Conservation (phyloP, 106 monocot species). For the Apostasia ramifera region DNA sequence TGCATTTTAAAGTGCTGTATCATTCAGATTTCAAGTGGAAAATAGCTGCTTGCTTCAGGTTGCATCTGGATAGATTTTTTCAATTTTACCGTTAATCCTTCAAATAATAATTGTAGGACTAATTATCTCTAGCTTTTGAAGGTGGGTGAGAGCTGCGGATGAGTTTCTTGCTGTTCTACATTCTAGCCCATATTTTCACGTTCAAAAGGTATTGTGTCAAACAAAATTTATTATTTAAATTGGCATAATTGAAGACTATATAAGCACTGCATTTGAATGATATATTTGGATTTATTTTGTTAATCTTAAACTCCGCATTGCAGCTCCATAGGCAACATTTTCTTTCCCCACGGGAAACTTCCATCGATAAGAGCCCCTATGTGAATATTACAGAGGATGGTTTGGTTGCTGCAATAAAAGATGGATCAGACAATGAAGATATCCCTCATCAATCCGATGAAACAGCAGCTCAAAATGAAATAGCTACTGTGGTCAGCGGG, state of each 20-base stretch:
- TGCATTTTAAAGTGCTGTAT: too few relatives aligned
- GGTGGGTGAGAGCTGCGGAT: conserved; percentile 84
- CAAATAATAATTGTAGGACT: background rate
- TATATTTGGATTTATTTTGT: background rate
- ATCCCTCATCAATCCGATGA: conserved; percentile 1
- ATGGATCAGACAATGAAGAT: conserved; percentile 4
- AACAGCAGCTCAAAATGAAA: background rate
- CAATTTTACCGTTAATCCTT: background rate
- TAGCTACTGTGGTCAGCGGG: background rate
- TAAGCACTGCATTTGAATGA: background rate
- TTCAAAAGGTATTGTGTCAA: conserved; percentile 31
- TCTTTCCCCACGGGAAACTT: conserved; percentile 46
- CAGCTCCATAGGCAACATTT: conserved; percentile 20
- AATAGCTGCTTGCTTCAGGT: too few relatives aligned
- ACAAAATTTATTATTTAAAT: background rate
- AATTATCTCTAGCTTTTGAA: conserved; percentile 14
- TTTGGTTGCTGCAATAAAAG: conserved; percentile 45
- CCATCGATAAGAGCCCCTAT: conserved; percentile 76
- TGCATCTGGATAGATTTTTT: background rate
- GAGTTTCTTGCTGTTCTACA: conserved; percentile 68
- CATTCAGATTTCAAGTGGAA: too few relatives aligned
- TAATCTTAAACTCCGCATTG: background rate
- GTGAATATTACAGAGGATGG: conserved; percentile 72
- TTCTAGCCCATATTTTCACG: conserved; percentile 51
- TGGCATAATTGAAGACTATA: background rate